Evolutionary conservation across 2,329 filamentous ascomycete genomes (phyloP), one percentile per base, ranked within the genome.

Genomic region (Aureobasidium sp.): DNA sequence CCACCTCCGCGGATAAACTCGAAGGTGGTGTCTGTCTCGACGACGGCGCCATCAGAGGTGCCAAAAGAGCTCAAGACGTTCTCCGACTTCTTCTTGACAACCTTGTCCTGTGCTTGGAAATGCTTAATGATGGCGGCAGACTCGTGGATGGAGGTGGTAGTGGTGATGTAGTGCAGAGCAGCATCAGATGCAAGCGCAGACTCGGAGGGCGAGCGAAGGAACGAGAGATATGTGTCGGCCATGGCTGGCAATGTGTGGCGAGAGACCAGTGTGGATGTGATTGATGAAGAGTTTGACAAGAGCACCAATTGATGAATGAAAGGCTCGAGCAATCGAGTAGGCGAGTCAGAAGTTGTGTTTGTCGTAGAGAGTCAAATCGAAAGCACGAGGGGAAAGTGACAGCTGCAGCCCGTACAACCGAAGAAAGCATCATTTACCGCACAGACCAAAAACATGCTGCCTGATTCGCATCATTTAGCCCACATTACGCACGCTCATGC

Each of bases 1-100:
- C 94, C 95, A 70, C 95, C 96, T 69, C 92, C 90, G 68, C 86
- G 89, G 65, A 90, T 77, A 78, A 99, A 98, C 76, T 97, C 92
- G 55, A 98, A 81, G 2, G 89, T 90, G 29, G 93, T 96, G 74
- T 97, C 92, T 55, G 94, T 85, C 79, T 98, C 95, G 67, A 93
- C 76, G 65, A 90, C 92, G 70, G 97, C 80, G 51, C 89, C 88
- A 78, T 89, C 87, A 65, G 85, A 78, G 68, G 90, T 90, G 76
- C 97, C 93, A 62, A 98, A 86, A 31, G 88, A 84, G 74, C 88
- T 89, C 69, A 98, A 82, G 61, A 95, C 80, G 50, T 91, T 91
- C 79, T 97, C 90, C 71, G 91, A 89, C 81, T 93, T 95, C 85
- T 94, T 97, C 80, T 91, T 92, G 75, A 98, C 84, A 76, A 93